Percentiles rank a stretch among this genome's conserved stretches.
Conservation (phyloP, 2,329 filamentous ascomycete genomes). For the Monosporascus sp. region DNA sequence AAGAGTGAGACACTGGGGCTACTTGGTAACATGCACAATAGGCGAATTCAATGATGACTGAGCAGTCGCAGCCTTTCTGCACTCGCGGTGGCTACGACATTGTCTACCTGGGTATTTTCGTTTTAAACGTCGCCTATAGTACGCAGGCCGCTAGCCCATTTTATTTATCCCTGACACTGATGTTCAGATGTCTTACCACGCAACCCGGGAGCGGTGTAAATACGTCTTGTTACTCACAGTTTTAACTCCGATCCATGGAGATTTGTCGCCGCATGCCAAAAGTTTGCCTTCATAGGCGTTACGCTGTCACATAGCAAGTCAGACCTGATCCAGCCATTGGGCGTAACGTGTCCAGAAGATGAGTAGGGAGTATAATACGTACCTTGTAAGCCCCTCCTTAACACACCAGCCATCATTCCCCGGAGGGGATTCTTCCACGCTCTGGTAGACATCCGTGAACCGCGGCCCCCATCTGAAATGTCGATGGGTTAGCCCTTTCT, state of each 20-base stretch:
- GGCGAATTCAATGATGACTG: background rate
- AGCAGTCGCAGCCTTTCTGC: too few species aligned
- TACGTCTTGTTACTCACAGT: conserved; percentile 60
- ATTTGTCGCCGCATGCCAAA: conserved; percentile 67
- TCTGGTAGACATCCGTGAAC: conserved; percentile 81
- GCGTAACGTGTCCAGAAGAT: background rate
- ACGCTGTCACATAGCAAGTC: conserved; percentile 51
- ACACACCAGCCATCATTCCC: conserved; percentile 94
- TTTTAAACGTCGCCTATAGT: too few species aligned
- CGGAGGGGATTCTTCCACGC: conserved; percentile 71
- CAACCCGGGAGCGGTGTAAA: too few species aligned
- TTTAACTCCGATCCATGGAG: conserved; percentile 68
- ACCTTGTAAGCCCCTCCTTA: conserved; percentile 82
- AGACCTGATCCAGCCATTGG: background rate
- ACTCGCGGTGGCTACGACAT: too few species aligned
- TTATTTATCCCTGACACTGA: too few species aligned
- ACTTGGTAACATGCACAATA: conserved; percentile 1
- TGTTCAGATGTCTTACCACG: too few species aligned
- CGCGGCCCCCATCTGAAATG: conserved; percentile 94
- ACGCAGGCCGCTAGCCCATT: too few species aligned
- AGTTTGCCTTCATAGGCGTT: conserved; percentile 88
- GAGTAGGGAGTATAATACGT: conserved; percentile 20
- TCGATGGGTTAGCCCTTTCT: conserved; percentile 61
- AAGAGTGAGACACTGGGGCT: conserved; percentile 11
- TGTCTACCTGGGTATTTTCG: too few species aligned